Conservation (phyloP, 106 monocot species). For the Allium fistulosum region DNA sequence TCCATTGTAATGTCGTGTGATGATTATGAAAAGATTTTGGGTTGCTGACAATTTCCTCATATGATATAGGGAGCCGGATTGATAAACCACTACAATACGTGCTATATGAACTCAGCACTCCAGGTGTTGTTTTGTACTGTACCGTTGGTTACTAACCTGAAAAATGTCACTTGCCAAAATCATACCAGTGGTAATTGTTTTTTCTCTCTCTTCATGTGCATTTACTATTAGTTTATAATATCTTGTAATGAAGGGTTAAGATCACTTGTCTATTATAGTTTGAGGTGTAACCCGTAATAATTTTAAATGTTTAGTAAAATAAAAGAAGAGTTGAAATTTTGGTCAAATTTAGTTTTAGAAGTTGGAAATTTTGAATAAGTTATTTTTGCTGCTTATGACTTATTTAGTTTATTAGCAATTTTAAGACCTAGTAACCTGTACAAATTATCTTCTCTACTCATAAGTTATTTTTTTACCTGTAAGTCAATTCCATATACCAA, state of each 20-base stretch:
- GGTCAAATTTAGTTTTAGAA: too few relatives aligned
- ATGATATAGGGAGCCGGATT: conserved; percentile 52
- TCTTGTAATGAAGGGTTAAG: neutral
- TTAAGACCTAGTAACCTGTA: too few relatives aligned
- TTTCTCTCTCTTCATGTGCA: neutral
- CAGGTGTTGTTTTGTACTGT: conserved; percentile 73
- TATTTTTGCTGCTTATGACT: too few relatives aligned
- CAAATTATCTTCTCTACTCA: too few relatives aligned
- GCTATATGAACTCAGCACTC: conserved; percentile 67
- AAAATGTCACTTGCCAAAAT: conserved; percentile 6
- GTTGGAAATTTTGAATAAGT: too few relatives aligned
- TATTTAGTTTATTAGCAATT: too few relatives aligned
- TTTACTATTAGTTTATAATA: neutral
- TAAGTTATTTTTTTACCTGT: too few relatives aligned
- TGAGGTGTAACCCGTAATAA: too few relatives aligned
- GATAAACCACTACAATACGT: conserved; percentile 71
- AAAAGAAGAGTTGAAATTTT: too few relatives aligned
- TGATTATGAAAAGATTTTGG: neutral
- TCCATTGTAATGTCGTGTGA: neutral
- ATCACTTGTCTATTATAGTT: too few relatives aligned
- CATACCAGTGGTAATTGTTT: conserved; percentile 15
- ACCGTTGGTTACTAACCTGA: conserved; percentile 47
- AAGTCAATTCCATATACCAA: too few relatives aligned
- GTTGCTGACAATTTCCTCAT: neutral
- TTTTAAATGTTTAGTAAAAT: too few relatives aligned